Base-by-base conservation (phyloP, 371 early-diverging fungal genomes). In the Capniomyces stellatus region DNA sequence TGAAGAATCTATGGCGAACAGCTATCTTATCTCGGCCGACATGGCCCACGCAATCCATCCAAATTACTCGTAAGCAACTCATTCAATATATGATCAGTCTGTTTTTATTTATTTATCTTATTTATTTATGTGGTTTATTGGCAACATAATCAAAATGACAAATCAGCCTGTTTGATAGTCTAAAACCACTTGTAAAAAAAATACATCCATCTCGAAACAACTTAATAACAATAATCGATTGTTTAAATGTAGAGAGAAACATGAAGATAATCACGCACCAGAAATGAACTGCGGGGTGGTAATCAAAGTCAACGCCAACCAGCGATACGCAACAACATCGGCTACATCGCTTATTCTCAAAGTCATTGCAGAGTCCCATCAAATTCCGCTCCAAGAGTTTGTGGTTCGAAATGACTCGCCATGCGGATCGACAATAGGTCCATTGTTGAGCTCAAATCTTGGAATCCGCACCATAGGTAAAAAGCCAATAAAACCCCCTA, bases 1-100 rank as follows among this genome's bases (percentile, higher is more conserved):
- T 62, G 88, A 92, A 59, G 79, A 87, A 63, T 67, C 90, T 0
- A 63, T 94, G 46, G 81, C 82, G 52, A 82, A 82, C 64, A 89
- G 89, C 58, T 79, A 80, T 55, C 65, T 96, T 64, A 81, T 96
- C 52, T 85, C 86, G 49, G 86, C 89, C 3, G 93, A 92, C 62
- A 92, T 92, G 87, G 92, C 94, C 1, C 98, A 98, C 66, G 88
- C 89, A 8, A 65, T 87, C 46, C 87, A 92, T 64, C 91, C 90
- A 43, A 95, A 93, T 68, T 92, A 90, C 60, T 49, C 62, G 51
- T 51, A 51, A 29, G 22, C 28, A 23, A 24, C n/a, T 28, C n/a
- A n/a, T n/a, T n/a, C n/a, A n/a, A n/a, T n/a, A n/a, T n/a, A n/a
- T n/a, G n/a, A n/a, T n/a, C n/a, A n/a, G n/a, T n/a, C n/a, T 27